Percentiles rank a stretch among this genome's conserved stretches.
Evolutionary conservation across 148 eudicot genomes (phyloP).

Genomic region (Cornus kousa): DNA sequence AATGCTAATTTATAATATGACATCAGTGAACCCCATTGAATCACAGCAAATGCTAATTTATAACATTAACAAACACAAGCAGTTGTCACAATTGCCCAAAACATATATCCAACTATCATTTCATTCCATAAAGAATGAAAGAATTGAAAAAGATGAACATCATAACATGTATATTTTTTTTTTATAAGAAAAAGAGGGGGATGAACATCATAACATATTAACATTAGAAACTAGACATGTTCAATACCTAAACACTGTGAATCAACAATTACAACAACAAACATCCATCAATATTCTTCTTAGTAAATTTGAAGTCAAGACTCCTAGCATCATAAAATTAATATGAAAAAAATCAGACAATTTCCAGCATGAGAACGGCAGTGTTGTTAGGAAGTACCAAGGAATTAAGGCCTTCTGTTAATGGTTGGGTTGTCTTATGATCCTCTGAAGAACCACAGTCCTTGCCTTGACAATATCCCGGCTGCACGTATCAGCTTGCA

Average conservation of each 20-base stretch:
- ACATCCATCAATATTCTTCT: neutral
- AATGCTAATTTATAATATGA: neutral
- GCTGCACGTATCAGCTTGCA: constrained; percentile 70
- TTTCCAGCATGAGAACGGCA: neutral
- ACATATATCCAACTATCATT: too few relatives aligned
- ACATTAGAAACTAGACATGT: neutral
- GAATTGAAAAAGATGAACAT: neutral
- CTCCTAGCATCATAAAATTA: neutral
- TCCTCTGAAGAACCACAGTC: constrained; percentile 74
- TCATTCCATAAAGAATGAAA: neutral
- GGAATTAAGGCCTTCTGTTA: constrained; percentile 11
- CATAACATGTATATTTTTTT: too few relatives aligned
- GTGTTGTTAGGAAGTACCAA: neutral
- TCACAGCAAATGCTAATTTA: neutral
- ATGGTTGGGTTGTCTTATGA: constrained; percentile 65
- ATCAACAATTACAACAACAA: too few relatives aligned
- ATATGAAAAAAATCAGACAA: neutral
- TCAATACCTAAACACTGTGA: neutral
- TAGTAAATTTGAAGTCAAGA: neutral
- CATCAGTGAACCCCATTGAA: neutral
- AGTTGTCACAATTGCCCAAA: neutral
- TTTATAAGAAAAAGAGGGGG: too few relatives aligned
- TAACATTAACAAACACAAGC: neutral
- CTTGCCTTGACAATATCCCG: constrained; percentile 72
- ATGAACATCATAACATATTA: neutral